Conservation (phyloP, 2,329 filamentous ascomycete species). For the Fusarium sp. region DNA sequence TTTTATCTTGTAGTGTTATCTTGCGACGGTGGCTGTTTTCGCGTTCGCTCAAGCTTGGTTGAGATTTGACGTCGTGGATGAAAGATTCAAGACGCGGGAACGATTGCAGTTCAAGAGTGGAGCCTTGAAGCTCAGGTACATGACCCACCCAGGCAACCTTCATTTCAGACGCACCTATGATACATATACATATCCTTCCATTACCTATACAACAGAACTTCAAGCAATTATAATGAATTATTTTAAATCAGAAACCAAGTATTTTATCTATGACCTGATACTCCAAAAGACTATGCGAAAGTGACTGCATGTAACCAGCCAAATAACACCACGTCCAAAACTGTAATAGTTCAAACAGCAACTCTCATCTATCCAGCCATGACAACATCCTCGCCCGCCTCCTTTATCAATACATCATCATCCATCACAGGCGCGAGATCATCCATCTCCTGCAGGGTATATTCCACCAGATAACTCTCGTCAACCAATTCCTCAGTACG, state of each 20-base stretch:
- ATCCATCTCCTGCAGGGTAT: constrained; percentile 95
- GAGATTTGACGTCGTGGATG: constrained; percentile 35
- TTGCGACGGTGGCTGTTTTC: background rate
- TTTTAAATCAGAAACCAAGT: background rate
- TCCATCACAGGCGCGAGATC: constrained; percentile 68
- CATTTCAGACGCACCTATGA: background rate
- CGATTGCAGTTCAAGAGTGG: constrained; percentile 34
- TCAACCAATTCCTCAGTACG: constrained; percentile 91
- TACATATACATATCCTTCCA: background rate
- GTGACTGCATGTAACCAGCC: constrained; percentile 10
- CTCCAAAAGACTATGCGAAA: constrained; percentile 35
- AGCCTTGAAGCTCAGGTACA: constrained; percentile 38
- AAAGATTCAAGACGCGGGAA: constrained; percentile 33
- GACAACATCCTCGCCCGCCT: constrained; percentile 58
- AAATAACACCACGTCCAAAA: constrained; percentile 22
- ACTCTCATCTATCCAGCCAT: constrained; percentile 56
- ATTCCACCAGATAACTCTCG: constrained; percentile 95
- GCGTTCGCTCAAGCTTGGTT: constrained; percentile 20
- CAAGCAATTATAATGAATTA: background rate
- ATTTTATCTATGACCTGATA: constrained; percentile 44
- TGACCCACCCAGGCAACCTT: constrained; percentile 22
- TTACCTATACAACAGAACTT: background rate
- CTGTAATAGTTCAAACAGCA: background rate
- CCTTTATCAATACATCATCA: constrained; percentile 53
- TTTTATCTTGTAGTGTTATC: background rate